Conservation (phyloP, 495 filamentous ascomycete genomes). For the Sordaria brevicollis region DNA sequence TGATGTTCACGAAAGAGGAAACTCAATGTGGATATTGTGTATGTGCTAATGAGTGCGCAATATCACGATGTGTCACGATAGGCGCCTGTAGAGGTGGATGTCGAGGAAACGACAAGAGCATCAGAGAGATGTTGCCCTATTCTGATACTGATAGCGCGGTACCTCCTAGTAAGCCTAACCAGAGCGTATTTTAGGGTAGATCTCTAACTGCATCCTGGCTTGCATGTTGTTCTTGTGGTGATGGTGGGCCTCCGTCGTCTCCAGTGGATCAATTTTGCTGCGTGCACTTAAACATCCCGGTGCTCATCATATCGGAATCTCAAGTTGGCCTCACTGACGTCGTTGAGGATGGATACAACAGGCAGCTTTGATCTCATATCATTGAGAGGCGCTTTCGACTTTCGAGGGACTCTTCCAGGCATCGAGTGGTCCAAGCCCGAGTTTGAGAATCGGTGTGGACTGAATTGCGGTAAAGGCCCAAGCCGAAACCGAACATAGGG, state of each 20-base stretch:
- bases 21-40: background rate
- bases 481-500: background rate
- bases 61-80: no score
- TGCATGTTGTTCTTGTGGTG: background rate
- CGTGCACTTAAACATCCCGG: background rate
- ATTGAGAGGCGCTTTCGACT: background rate
- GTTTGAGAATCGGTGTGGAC: background rate
- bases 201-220: background rate
- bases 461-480: background rate
- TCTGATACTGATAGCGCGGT: background rate
- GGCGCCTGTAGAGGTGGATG: no score
- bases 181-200: no score
- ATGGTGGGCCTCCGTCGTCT: background rate
- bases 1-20: background rate
- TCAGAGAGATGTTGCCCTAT: background rate
- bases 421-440: background rate
- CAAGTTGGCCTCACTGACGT: background rate
- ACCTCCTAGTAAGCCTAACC: background rate
- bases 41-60: no score
- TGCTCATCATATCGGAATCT: background rate
- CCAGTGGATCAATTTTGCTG: background rate
- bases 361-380: background rate
- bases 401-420: background rate
- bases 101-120: background rate
- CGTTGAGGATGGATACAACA: background rate